Base-by-base conservation (phyloP, 2,329 filamentous ascomycete genomes). In the Paraconiothyrium sp. region DNA sequence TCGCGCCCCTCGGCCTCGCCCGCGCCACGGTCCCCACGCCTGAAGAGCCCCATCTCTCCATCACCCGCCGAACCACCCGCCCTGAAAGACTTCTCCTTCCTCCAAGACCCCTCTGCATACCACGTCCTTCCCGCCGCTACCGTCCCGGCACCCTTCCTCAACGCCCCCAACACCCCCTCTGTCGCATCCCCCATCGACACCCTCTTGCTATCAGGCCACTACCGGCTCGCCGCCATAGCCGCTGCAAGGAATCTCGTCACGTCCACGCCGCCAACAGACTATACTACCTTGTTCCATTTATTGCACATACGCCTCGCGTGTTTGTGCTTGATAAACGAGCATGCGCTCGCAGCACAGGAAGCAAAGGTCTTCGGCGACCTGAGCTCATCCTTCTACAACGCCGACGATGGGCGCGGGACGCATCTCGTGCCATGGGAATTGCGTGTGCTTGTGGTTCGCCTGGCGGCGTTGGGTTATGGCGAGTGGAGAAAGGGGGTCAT, bases 401-500 rank as follows among this genome's bases (percentile, higher is more conserved):
- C 67, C 6, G 34, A 52, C 24, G 20, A 54, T 13, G 35, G 35
- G 4, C 9, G 22, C 4, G 50, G 35, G 8, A 13, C 5, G 3
- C 79, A 81, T 49, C 84, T 97, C 0, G 91, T 94, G 0, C 94
- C 94, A 0, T 99, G 95, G 94, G 86, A 90, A 46, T 84, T 99
- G 56, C 88, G 95, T 7, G 86, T 97, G 2, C 84, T 98, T 16
- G 89, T 90, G 7, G 91, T 97, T 9, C 87, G 94, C 1, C 84
- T 98, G 22, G 92, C 97, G 68, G 92, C 92, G 0, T 86, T 97
- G 49, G 93, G 92, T 0, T 96, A 95, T 66, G 90, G 90, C 4
- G 95, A 99, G 78, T 88, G 90, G 54, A 86, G 94, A 4, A 86
- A 94, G 63, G 91, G 92, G 3, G 90, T 99, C 60, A 94, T 95